These are phyloP conservation scores for Plantago coronopus DNA, from an alignment of 305 asterid species.

Conservation along the genomic window DNA sequence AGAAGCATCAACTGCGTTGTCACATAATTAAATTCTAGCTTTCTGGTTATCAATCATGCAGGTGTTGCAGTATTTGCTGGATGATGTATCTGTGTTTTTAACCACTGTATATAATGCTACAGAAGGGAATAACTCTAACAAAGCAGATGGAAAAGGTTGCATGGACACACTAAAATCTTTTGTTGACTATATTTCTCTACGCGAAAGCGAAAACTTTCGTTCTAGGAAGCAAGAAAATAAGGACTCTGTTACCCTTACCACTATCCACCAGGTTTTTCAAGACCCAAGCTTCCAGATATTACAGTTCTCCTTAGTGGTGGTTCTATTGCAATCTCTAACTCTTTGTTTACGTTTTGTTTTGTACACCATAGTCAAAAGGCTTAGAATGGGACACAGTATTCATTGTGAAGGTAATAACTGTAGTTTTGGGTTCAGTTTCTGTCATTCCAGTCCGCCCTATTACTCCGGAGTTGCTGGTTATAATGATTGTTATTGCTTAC, in stretches of 20 bases:
- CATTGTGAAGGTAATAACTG: conserved; percentile 76
- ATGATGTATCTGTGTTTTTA: conserved; percentile 82
- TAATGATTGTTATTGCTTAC: conserved; percentile 17
- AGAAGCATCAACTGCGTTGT: not conserved
- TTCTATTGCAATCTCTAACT: conserved; percentile 17
- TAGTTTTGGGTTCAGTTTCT: conserved; percentile 21
- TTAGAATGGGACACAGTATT: conserved; percentile 98
- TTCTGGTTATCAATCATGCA: conserved; percentile 35
- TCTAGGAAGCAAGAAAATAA: conserved; percentile 72
- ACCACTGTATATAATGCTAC: conserved; percentile 38
- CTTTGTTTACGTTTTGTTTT: conserved; percentile 19
- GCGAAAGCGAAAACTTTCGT: conserved; percentile 82
- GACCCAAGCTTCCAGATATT: conserved; percentile 18
- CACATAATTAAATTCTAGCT: conserved; percentile 7
- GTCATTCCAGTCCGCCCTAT: conserved; percentile 7
- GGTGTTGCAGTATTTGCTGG: conserved; percentile 91
- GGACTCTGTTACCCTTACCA: conserved; percentile 89
- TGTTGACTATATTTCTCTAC: conserved; percentile 69
- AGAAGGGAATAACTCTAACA: conserved; percentile 30
- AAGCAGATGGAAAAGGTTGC: conserved; percentile 60
- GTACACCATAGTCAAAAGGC: conserved; percentile 79
- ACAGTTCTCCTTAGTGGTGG: conserved; percentile 15
- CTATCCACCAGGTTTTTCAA: conserved; percentile 88
- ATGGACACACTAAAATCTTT: conserved; percentile 55
- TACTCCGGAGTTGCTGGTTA: not conserved